Evolutionary conservation across 768 basidiomycete species (phyloP).

Genomic region (Leccinum boreale): DNA sequence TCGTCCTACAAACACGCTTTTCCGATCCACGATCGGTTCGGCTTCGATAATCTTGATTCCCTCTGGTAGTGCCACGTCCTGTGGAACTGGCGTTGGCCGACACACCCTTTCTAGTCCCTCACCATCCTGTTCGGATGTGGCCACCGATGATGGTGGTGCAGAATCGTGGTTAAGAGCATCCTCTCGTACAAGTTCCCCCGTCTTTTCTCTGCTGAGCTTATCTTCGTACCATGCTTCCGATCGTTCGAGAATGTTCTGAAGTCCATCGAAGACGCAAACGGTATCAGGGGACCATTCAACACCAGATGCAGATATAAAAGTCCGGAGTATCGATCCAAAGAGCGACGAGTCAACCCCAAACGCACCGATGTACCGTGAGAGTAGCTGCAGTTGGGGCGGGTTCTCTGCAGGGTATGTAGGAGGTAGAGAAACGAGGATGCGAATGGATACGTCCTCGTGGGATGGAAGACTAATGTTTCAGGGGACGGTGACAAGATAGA

Average conservation of each 20-base stretch:
- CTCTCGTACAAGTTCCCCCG: slow-evolving; percentile 53
- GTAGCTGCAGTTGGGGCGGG: slow-evolving; percentile 79
- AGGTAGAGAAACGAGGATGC: slow-evolving; percentile 57
- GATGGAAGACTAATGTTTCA: slow-evolving; percentile 46
- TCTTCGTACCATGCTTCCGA: slow-evolving; percentile 71
- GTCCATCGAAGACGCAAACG: slow-evolving; percentile 85
- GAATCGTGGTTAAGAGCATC: slow-evolving; percentile 37
- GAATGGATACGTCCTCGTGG: slow-evolving; percentile 49
- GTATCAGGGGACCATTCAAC: slow-evolving; percentile 73
- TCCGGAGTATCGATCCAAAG: slow-evolving; percentile 76
- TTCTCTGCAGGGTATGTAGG: slow-evolving; percentile 59
- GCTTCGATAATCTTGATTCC: slow-evolving; percentile 67
- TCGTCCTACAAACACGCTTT: slow-evolving; percentile 81
- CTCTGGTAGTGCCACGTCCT: slow-evolving; percentile 42
- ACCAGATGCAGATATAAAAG: slow-evolving; percentile 73
- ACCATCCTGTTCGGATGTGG: slow-evolving; percentile 2
- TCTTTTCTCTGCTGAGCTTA: slow-evolving; percentile 53
- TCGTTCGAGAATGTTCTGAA: slow-evolving; percentile 69
- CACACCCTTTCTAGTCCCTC: slow-evolving; percentile 2
- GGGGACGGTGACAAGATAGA: not conserved
- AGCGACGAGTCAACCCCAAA: slow-evolving; percentile 71
- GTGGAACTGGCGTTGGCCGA: not conserved
- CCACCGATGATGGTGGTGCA: slow-evolving; percentile 4
- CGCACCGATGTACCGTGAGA: slow-evolving; percentile 79
- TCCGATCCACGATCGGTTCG: slow-evolving; percentile 82